phyloP scores from a whole-genome alignment of 768 basidiomycete genomes.

The Mycena vulgaris region DNA sequence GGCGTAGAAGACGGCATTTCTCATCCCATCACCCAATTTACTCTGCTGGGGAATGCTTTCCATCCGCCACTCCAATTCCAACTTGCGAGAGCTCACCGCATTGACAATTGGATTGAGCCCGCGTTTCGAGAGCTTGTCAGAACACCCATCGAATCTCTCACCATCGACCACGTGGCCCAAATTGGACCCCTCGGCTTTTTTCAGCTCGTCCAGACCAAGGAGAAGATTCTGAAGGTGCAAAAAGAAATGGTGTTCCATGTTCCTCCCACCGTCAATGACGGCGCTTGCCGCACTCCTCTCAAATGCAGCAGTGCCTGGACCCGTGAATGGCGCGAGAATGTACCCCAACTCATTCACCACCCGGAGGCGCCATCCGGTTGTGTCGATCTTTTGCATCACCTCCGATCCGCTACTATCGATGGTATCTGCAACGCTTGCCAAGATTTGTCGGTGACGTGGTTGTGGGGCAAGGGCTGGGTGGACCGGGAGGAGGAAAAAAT shows the following conservation, averaged over 20 bases:
- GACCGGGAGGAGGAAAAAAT: too few species aligned
- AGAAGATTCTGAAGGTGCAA: not conserved
- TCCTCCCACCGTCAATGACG: not conserved
- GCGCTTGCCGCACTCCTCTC: not conserved
- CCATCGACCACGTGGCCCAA: not conserved
- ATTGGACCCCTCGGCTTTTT: not conserved
- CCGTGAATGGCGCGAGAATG: conserved; percentile 10
- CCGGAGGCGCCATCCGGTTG: not conserved
- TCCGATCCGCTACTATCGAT: too few species aligned
- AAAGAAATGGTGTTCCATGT: conserved; percentile 1
- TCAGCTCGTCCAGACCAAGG: conserved; percentile 10
- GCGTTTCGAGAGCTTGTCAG: not conserved
- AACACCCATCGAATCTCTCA: not conserved
- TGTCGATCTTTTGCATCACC: too few species aligned
- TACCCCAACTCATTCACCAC: conserved; percentile 9
- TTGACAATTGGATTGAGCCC: conserved; percentile 16
- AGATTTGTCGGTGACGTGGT: too few species aligned
- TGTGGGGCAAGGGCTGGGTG: too few species aligned
- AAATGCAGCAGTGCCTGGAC: conserved; percentile 1
- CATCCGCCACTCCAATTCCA: conserved; percentile 7
- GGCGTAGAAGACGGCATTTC: not conserved
- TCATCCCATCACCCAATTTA: not conserved
- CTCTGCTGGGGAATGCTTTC: not conserved
- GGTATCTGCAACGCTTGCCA: too few species aligned
- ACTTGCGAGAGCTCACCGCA: not conserved